phyloP scores from a whole-genome alignment of 2,329 filamentous ascomycete species.

The Ophidiomyces ophidiicola region DNA sequence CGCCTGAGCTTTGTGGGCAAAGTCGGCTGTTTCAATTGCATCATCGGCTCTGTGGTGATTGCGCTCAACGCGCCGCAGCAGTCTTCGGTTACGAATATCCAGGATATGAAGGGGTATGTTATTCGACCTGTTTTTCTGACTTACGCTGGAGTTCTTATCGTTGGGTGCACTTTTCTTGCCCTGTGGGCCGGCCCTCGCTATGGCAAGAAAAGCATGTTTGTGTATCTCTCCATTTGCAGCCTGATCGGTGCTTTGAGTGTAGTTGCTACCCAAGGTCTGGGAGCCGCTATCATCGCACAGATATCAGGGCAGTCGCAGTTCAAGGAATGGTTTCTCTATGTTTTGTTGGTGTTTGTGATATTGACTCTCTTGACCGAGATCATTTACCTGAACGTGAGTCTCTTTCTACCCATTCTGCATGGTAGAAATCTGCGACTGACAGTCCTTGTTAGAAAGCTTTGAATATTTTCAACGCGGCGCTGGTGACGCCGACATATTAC shows the following conservation, averaged over 20 bases:
- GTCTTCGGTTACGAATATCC: slow-evolving; percentile 72
- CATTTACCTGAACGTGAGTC: slow-evolving; percentile 81
- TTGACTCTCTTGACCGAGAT: slow-evolving; percentile 85
- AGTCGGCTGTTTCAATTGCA: slow-evolving; percentile 88
- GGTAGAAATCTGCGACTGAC: slow-evolving; percentile 6
- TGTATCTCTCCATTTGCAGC: slow-evolving; percentile 93
- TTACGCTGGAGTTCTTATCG: slow-evolving; percentile 71
- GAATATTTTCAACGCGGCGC: slow-evolving; percentile 89
- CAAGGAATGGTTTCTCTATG: slow-evolving; percentile 94
- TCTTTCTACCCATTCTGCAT: neutral
- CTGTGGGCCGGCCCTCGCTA: slow-evolving; percentile 75
- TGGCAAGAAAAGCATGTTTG: slow-evolving; percentile 93
- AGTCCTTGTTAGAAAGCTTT: slow-evolving; percentile 68
- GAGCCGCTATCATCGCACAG: slow-evolving; percentile 81
- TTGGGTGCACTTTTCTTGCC: slow-evolving; percentile 59
- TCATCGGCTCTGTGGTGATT: slow-evolving; percentile 85
- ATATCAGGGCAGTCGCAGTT: slow-evolving; percentile 73
- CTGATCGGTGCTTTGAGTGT: slow-evolving; percentile 88
- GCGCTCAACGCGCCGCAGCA: slow-evolving; percentile 83
- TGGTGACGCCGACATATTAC: slow-evolving; percentile 97
- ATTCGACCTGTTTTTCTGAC: slow-evolving; percentile 74
- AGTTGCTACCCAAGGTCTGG: slow-evolving; percentile 84
- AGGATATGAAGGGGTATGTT: slow-evolving; percentile 83
- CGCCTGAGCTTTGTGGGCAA: slow-evolving; percentile 90
- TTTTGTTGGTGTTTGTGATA: slow-evolving; percentile 81